Conservation (phyloP, 176 grass and related monocot species). For the Rhipidocladum racemiflorum region DNA sequence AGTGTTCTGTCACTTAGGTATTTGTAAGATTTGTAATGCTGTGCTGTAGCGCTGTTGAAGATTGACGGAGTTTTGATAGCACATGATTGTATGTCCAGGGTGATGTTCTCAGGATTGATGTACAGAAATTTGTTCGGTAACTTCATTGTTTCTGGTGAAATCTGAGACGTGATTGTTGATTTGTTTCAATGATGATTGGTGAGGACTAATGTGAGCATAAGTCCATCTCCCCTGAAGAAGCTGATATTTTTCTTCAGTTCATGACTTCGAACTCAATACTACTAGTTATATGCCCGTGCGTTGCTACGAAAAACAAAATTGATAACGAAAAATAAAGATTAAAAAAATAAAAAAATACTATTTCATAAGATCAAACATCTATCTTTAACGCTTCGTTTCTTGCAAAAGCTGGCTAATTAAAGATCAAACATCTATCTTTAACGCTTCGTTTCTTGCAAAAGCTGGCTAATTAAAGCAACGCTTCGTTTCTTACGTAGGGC, state of each 20-base stretch:
- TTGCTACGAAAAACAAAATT: too few species aligned
- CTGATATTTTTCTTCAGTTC: neutral
- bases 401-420: too few species aligned
- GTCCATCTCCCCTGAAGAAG: neutral
- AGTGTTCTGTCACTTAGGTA: constrained; percentile 42
- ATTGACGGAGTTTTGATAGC: constrained; percentile 36
- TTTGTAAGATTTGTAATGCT: constrained; percentile 24
- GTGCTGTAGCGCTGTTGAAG: constrained; percentile 35
- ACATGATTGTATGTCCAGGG: constrained; percentile 34
- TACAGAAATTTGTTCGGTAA: constrained; percentile 56
- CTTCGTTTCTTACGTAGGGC: too few species aligned
- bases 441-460: too few species aligned
- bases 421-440: too few species aligned
- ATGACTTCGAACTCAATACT: neutral
- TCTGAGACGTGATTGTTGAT: constrained; percentile 6
- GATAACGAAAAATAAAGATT: too few species aligned
- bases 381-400: too few species aligned
- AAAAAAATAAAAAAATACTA: too few species aligned
- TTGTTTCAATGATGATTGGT: neutral
- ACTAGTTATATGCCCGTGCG: too few species aligned
- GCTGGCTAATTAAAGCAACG: too few species aligned
- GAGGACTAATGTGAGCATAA: neutral
- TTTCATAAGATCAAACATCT: too few species aligned
- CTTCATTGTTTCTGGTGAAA: constrained; percentile 29
- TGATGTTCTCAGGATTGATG: constrained; percentile 42